These are phyloP conservation scores for Entomortierella parvispora DNA, from an alignment of 192 early-diverging fungal genomes.

Conservation along the genomic window DNA sequence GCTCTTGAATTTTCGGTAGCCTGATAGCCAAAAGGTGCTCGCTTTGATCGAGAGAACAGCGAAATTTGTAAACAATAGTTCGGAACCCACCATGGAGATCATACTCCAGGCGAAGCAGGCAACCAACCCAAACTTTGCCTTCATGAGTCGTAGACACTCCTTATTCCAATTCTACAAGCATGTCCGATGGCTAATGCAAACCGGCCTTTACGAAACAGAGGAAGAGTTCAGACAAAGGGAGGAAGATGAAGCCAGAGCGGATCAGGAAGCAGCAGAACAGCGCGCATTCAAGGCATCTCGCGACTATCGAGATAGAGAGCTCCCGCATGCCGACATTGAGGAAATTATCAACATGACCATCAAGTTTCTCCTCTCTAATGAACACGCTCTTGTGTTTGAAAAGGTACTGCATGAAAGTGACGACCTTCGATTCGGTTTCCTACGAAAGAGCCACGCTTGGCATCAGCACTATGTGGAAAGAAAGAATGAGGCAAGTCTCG, in stretches of 20 bases:
- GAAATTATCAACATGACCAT: slow-evolving; percentile 36
- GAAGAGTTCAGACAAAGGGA: slow-evolving; percentile 36
- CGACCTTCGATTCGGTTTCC: slow-evolving; percentile 26
- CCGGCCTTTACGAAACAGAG: slow-evolving; percentile 66
- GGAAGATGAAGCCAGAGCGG: slow-evolving; percentile 30
- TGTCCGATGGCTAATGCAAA: slow-evolving; percentile 67
- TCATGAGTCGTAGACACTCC: slow-evolving; percentile 64
- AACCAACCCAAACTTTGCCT: slow-evolving; percentile 75
- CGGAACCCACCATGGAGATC: slow-evolving; percentile 74
- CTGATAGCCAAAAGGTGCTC: slow-evolving; percentile 64
- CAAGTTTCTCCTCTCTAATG: slow-evolving; percentile 7
- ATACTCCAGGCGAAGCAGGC: slow-evolving; percentile 79
- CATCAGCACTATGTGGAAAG: slow-evolving; percentile 14
- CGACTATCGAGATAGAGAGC: slow-evolving; percentile 1
- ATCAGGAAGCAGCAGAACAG: slow-evolving; percentile 24
- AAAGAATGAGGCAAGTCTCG: neutral
- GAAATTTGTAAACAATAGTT: slow-evolving; percentile 66
- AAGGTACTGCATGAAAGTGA: slow-evolving; percentile 3
- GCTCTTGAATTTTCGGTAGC: slow-evolving; percentile 38
- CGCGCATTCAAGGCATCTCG: neutral
- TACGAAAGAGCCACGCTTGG: slow-evolving; percentile 21
- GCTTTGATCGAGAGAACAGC: slow-evolving; percentile 79
- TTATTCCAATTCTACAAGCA: slow-evolving; percentile 82
- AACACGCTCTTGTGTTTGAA: slow-evolving; percentile 5
- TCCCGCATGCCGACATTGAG: slow-evolving; percentile 25